These are phyloP conservation scores for Drechslera avenae DNA, from an alignment of 2,329 filamentous ascomycete species.

Conservation along the genomic window DNA sequence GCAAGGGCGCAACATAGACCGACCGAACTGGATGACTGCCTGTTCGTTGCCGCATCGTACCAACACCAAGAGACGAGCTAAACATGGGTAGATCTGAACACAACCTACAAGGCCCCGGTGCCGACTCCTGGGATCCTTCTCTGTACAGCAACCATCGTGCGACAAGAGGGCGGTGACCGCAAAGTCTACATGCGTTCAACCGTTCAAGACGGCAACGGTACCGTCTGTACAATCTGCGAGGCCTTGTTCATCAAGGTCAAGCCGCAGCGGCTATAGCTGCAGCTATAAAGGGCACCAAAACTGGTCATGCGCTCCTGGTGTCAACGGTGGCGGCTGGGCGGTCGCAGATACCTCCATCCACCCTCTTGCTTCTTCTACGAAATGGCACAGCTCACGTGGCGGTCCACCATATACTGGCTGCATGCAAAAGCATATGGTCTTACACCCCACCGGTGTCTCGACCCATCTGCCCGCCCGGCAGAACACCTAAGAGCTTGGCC, in stretches of 20 bases:
- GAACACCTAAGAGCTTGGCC: too few species aligned
- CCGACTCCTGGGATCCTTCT: conserved; percentile 57
- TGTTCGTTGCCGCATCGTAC: conserved; percentile 31
- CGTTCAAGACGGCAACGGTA: conserved; percentile 57
- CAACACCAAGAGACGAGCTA: conserved; percentile 9
- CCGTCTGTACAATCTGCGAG: conserved; percentile 58
- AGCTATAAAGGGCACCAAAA: neutral
- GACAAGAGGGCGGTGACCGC: conserved; percentile 58
- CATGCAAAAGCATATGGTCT: neutral
- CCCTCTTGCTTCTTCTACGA: neutral
- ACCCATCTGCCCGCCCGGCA: too few species aligned
- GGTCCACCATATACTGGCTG: neutral
- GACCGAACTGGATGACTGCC: conserved; percentile 38
- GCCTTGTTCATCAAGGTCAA: conserved; percentile 55
- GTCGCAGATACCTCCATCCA: too few species aligned
- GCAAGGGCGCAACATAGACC: conserved; percentile 6
- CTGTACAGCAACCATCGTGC: conserved; percentile 52
- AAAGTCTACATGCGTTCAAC: conserved; percentile 59
- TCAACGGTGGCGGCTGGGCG: neutral
- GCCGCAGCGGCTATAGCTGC: conserved; percentile 27
- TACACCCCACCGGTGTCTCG: too few species aligned
- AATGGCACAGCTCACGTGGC: conserved; percentile 8
- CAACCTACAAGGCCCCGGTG: conserved; percentile 60
- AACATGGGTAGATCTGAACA: conserved; percentile 55
- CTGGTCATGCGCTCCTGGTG: neutral